These are phyloP conservation scores for Phanerochaete sordida DNA, from an alignment of 768 basidiomycete genomes.

Conservation along the genomic window DNA sequence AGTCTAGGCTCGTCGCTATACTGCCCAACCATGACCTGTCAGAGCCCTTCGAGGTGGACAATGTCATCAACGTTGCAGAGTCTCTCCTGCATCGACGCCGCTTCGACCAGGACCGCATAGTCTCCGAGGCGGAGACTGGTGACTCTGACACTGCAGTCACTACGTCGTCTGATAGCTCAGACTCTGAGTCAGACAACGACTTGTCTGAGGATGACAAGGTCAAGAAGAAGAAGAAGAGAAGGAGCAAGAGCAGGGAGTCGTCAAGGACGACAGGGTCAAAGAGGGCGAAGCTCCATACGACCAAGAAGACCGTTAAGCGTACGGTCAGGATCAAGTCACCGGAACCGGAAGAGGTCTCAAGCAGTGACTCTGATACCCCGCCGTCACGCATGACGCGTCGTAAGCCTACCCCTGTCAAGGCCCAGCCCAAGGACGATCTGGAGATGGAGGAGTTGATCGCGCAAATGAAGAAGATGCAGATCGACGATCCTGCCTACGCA, in stretches of 20 bases:
- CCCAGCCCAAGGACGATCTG: neutral
- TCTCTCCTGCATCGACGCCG: neutral
- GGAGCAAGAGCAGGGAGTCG: no score
- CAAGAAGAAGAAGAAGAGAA: no score
- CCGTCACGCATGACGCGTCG: no score
- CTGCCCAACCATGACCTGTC: neutral
- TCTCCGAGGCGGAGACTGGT: neutral
- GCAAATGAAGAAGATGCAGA: constrained; percentile 1
- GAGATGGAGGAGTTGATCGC: constrained; percentile 7
- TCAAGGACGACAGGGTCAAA: no score
- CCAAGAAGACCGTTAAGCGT: no score
- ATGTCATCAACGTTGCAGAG: neutral
- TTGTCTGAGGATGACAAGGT: neutral
- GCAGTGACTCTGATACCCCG: no score
- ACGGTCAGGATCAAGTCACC: no score
- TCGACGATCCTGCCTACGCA: constrained; percentile 5
- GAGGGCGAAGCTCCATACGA: no score
- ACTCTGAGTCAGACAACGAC: neutral
- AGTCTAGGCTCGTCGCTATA: neutral
- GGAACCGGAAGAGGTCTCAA: no score
- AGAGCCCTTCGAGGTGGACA: neutral
- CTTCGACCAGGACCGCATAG: neutral
- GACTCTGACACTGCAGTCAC: neutral
- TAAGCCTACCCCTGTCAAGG: neutral
- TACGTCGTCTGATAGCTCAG: neutral